phyloP scores from a whole-genome alignment of 2,329 filamentous ascomycete species.

The Lachnellula occidentalis region DNA sequence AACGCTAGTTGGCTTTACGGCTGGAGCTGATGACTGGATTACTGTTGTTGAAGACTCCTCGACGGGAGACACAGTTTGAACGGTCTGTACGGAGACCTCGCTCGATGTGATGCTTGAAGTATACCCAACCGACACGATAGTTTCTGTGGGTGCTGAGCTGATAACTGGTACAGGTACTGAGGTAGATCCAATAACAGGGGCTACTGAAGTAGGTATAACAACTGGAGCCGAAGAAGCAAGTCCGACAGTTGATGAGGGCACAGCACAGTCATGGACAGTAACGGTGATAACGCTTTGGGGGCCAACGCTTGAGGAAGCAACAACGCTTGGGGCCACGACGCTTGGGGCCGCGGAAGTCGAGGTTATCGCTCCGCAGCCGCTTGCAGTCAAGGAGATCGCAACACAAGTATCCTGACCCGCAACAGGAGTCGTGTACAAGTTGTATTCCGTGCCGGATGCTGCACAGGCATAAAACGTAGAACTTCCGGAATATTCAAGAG shows the following conservation, averaged over 20 bases:
- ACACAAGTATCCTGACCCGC: constrained; percentile 43
- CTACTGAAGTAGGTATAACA: neutral
- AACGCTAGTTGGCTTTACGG: neutral
- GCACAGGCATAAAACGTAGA: constrained; percentile 56
- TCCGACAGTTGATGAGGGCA: constrained; percentile 1
- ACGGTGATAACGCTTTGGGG: constrained; percentile 1
- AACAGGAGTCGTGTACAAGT: constrained; percentile 45
- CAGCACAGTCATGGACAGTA: constrained; percentile 12
- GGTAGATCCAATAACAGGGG: neutral
- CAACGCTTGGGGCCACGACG: neutral
- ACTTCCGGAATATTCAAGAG: constrained; percentile 43
- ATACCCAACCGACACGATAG: neutral
- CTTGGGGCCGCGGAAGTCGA: neutral
- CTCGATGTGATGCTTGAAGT: too few relatives aligned
- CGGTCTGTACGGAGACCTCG: too few relatives aligned
- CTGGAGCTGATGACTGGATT: neutral
- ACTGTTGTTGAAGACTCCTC: neutral
- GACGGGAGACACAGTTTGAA: neutral
- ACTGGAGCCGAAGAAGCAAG: neutral
- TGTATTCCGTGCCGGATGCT: constrained; percentile 47
- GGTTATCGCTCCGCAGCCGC: constrained; percentile 31
- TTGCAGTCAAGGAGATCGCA: constrained; percentile 40
- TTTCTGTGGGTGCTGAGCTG: neutral
- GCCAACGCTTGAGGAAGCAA: neutral
- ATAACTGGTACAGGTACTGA: too few relatives aligned